Base-by-base conservation (phyloP, 2,329 filamentous ascomycete genomes). In the Alternaria dauci region DNA sequence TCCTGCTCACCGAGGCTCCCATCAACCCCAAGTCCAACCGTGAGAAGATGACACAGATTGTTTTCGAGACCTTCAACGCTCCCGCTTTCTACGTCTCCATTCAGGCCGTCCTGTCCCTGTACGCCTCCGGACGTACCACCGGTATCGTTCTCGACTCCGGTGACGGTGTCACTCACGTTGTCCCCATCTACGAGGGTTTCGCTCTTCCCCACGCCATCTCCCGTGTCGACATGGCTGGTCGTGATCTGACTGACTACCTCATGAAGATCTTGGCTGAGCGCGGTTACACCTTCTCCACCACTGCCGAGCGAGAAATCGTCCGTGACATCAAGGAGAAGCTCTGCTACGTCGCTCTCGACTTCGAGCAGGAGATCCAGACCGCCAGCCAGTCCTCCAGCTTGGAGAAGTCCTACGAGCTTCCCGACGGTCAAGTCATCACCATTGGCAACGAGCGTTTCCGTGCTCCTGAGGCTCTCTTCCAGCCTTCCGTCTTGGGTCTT, bases 291-390 rank as follows among this genome's bases (percentile, higher is more conserved):
- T 99, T 99, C 92, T 97, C 94, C 81, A 99, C 95, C 86, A 98
- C 95, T 67, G 95, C 95, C 84, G 95, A 99, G 89, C 95, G 95
- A 85, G 95, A 98, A 96, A 99, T 98, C 81, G 95, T 98, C 80
- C 94, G 95, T 88, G 95, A 99, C 84, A 98, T 99, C 88, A 99
- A 99, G 91, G 95, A 99, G 91, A 99, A 98, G 91, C 94, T 99
- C 79, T 99, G 95, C 91, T 99, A 99, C 87, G 95, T 98, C 81
- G 95, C 95, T 73, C 92, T 99, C 75, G 95, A 99, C 88, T 98
- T 99, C 79, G 95, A 99, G 89, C 95, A 99, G 89, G 95, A 99
- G 88, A 97, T 99, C 83, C 95, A 99, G 89, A 99, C 95, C 76
- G 95, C 95, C 77, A 94, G 93, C 82, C 95, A 99, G 89, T 96